A percentile compares a stretch with the other conserved stretches of the same genome.
These are phyloP conservation scores for Trichoderma sp. DNA, from an alignment of 2,329 filamentous ascomycete genomes.

Conservation along the genomic window DNA sequence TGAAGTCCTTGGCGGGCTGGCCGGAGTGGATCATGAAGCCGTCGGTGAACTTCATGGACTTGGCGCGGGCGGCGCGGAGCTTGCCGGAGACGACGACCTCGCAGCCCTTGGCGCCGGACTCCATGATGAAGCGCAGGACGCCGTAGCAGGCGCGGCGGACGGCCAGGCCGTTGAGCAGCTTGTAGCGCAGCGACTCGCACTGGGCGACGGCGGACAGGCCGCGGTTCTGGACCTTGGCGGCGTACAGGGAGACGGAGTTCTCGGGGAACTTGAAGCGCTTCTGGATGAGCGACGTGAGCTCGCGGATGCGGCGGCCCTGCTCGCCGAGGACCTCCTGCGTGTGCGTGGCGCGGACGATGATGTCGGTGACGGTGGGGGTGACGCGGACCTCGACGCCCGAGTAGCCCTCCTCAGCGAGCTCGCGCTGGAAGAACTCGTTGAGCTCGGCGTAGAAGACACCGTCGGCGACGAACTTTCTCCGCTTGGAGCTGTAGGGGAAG, in stretches of 20 bases:
- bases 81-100: conserved; percentile 99
- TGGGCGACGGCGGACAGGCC: conserved; percentile 99
- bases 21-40: conserved; percentile 99
- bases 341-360: conserved; percentile 99
- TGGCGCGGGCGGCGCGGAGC: conserved; percentile 97
- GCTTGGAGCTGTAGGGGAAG: conserved; percentile 69
- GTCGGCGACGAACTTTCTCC: conserved; percentile 94
- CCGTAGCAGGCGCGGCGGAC: conserved; percentile 99
- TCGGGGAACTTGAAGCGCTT: conserved; percentile 99
- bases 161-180: conserved; percentile 98
- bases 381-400: conserved; percentile 99
- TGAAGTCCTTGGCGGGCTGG: conserved; percentile 99
- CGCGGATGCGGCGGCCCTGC: conserved; percentile 99
- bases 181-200: conserved; percentile 99
- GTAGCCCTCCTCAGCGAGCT: conserved; percentile 99
- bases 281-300: conserved; percentile 99
- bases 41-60: conserved; percentile 99
- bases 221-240: conserved; percentile 99
- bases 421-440: conserved; percentile 99
- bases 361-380: conserved; percentile 99
- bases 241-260: conserved; percentile 99
- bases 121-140: conserved; percentile 99
- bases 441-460: conserved; percentile 99
- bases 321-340: conserved; percentile 99
- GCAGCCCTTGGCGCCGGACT: conserved; percentile 98